Base-by-base conservation (phyloP, 257 asterid species). In the Plectranthus barbatus region DNA sequence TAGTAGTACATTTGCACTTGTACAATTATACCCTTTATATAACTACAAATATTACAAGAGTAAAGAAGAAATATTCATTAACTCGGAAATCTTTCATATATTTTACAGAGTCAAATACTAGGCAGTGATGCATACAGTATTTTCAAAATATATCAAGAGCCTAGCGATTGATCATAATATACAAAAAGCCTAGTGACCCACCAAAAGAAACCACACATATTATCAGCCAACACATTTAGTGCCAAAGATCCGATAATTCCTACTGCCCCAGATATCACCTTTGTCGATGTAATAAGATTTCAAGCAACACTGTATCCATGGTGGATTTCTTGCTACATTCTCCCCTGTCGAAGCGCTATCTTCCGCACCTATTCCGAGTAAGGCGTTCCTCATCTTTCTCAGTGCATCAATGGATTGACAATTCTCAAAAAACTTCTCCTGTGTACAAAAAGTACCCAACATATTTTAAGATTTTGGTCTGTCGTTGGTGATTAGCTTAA, bases 221-320 rank as follows among this genome's bases (percentile, higher is more conserved):
- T 57, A 73, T 74, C 68, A 80, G 37, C 67, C 71, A 5, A 49
- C 60, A 18, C 76, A 41, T 21, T 55, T 71, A 9, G 96, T 87
- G 41, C 20, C 84, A 73, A 77, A 85, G 56, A 90, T 70, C 42
- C 86, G 79, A 63, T 69, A 85, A 20, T 60, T 76, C 70, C 95
- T 79, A 68, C 80, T 85, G 6, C 87, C 93, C 96, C 95, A 87
- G 18, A 24, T 7, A 51, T 90, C 84, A 52, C 18, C 55, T 61
- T 73, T 58, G 45, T 82, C 81, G 0, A 64, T 23, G 29, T 78
- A 84, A 67, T 82, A 90, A 60, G 96, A 85, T 56, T 60, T 72
- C 72, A 90, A 54, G 80, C 96, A 90, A 68, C 86, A 80, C 41
- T 77, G 77, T 21, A 85, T 50, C 95, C 97, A 91, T 7, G 89